A percentile compares a stretch with the other conserved stretches of the same genome.
Conservation (phyloP, 768 basidiomycete genomes). For the Amanita molliuscula region DNA sequence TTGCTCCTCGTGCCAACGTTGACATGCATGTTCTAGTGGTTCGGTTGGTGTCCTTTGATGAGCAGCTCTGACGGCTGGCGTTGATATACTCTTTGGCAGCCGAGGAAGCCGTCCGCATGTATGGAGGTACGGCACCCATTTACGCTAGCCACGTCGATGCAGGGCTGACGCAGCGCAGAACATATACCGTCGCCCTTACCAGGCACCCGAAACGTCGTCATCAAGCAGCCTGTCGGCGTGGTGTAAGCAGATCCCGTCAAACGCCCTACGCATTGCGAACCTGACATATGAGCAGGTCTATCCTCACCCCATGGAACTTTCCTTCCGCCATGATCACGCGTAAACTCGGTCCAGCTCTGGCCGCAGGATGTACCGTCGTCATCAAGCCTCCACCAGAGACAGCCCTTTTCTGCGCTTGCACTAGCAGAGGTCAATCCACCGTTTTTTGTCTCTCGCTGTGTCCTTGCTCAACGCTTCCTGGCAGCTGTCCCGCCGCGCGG, state of each 20-base stretch:
- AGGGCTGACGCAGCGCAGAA: conserved; percentile 33
- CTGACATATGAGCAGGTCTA: conserved; percentile 42
- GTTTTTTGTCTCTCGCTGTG: background rate
- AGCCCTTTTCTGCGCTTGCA: conserved; percentile 85
- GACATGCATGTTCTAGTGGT: conserved; percentile 47
- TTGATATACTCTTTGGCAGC: conserved; percentile 33
- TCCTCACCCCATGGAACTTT: conserved; percentile 88
- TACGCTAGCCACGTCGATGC: background rate
- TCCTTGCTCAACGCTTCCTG: background rate
- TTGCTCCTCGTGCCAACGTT: background rate
- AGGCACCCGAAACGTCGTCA: conserved; percentile 71
- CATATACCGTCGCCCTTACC: conserved; percentile 70
- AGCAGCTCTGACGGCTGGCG: background rate
- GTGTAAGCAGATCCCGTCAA: conserved; percentile 11
- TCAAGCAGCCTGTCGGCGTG: conserved; percentile 85
- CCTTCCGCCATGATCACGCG: conserved; percentile 91
- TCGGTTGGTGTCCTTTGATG: conserved; percentile 38
- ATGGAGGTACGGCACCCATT: conserved; percentile 50
- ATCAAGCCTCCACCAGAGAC: conserved; percentile 95
- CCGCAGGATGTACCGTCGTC: conserved; percentile 93
- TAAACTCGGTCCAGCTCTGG: conserved; percentile 83
- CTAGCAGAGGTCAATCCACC: conserved; percentile 63
- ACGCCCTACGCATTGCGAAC: no score
- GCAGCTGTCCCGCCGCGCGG: conserved; percentile 80
- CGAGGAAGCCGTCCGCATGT: conserved; percentile 85